Percentiles rank a stretch among this genome's conserved stretches.
These are phyloP conservation scores for Carex pumila DNA, from an alignment of 176 grass and related monocot species.

Conservation along the genomic window DNA sequence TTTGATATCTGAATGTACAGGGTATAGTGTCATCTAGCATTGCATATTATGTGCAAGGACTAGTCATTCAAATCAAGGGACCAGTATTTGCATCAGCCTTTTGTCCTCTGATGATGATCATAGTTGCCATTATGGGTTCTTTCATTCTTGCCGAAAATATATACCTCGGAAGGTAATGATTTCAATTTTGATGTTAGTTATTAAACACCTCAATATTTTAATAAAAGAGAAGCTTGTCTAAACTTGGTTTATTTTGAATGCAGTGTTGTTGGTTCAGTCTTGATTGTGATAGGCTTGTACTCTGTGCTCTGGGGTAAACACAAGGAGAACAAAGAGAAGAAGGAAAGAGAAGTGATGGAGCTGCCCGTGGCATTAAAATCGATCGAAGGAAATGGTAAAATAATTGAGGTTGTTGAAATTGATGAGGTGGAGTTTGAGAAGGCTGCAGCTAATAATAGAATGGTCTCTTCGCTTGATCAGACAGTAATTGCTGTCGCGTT, in stretches of 20 bases:
- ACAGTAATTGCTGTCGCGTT: conserved; percentile 28
- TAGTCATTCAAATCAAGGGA: conserved; percentile 70
- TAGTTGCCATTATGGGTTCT: conserved; percentile 97
- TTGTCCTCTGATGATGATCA: conserved; percentile 98
- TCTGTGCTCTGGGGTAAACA: conserved; percentile 94
- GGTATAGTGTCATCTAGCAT: conserved; percentile 98
- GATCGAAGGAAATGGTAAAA: conserved; percentile 41
- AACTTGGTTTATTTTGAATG: conserved; percentile 16
- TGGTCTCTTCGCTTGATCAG: conserved; percentile 9
- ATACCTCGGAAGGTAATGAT: conserved; percentile 78
- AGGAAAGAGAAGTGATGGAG: conserved; percentile 41
- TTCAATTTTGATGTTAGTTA: not conserved
- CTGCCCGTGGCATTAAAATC: conserved; percentile 62
- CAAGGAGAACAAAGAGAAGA: conserved; percentile 81
- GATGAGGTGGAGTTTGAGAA: conserved; percentile 77
- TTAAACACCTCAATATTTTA: not conserved
- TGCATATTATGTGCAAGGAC: conserved; percentile 98
- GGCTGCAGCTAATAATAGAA: conserved; percentile 48
- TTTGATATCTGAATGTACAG: conserved; percentile 23
- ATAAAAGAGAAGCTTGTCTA: not conserved
- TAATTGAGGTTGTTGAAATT: conserved; percentile 57
- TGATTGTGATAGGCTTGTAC: conserved; percentile 85
- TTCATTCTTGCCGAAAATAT: conserved; percentile 97
- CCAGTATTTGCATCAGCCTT: conserved; percentile 96
- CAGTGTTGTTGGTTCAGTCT: conserved; percentile 62